Percentiles rank a stretch among this genome's conserved stretches.
These are phyloP conservation scores for Alternaria triticimaculans DNA, from an alignment of 2,329 filamentous ascomycete species.

Conservation along the genomic window DNA sequence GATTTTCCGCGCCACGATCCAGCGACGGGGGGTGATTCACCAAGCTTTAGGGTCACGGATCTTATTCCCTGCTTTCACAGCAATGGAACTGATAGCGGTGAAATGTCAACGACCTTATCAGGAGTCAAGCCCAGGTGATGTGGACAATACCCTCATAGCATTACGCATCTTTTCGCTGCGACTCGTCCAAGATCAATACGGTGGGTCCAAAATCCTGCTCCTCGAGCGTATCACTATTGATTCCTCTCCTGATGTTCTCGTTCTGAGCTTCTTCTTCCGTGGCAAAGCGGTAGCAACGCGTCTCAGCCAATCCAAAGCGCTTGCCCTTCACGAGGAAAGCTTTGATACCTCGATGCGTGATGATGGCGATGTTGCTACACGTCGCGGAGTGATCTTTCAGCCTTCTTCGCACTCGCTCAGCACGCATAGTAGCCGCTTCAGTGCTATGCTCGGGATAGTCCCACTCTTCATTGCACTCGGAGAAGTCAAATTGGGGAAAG, in stretches of 20 bases:
- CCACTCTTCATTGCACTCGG: slow-evolving; percentile 20
- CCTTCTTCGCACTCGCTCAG: slow-evolving; percentile 20
- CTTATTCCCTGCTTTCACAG: background rate
- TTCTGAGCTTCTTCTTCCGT: slow-evolving; percentile 14
- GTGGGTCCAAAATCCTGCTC: slow-evolving; percentile 31
- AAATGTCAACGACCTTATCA: background rate
- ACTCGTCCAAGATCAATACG: slow-evolving; percentile 14
- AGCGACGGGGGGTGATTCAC: background rate
- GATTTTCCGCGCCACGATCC: background rate
- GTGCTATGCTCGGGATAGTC: slow-evolving; percentile 18
- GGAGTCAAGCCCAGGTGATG: background rate
- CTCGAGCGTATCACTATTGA: slow-evolving; percentile 16
- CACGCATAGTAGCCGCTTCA: slow-evolving; percentile 14
- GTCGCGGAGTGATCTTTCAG: slow-evolving; percentile 13
- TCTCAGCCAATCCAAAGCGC: slow-evolving; percentile 23
- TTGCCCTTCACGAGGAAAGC: slow-evolving; percentile 22
- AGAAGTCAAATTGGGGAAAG: slow-evolving; percentile 29
- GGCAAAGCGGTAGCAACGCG: slow-evolving; percentile 23
- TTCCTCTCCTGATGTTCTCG: slow-evolving; percentile 10
- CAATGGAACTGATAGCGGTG: background rate
- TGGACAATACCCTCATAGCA: background rate
- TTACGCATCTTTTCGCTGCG: background rate
- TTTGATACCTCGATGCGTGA: slow-evolving; percentile 30
- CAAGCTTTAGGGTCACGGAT: background rate
- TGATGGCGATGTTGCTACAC: slow-evolving; percentile 21